phyloP scores from a whole-genome alignment of 1,284 basidiomycete genomes.

The Dichomitus squalens region DNA sequence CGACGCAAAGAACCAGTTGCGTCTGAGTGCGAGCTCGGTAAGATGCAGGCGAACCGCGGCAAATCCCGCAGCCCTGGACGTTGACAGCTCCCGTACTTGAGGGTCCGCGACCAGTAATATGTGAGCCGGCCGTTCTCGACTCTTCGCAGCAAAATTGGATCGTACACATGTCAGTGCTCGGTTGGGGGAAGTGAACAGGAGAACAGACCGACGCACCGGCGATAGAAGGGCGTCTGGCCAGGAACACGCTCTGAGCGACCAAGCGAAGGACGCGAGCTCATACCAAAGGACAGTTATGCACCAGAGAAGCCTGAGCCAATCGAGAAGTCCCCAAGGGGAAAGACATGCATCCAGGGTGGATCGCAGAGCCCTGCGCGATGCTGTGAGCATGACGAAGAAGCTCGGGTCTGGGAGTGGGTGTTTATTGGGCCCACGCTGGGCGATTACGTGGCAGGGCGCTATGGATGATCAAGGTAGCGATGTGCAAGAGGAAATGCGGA shows the following conservation, averaged over 20 bases:
- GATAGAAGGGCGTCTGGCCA: constrained; percentile 49
- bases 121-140: constrained; percentile 45
- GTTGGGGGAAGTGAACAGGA: not conserved
- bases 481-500: not conserved
- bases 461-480: not conserved
- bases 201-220: constrained; percentile 14
- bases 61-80: constrained; percentile 43
- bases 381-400: constrained; percentile 16
- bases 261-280: constrained; percentile 60
- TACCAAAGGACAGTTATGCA: constrained; percentile 65
- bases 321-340: constrained; percentile 22
- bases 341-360: constrained; percentile 9
- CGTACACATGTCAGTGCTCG: not conserved
- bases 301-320: constrained; percentile 56
- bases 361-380: constrained; percentile 15
- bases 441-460: not conserved
- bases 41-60: constrained; percentile 51
- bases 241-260: constrained; percentile 48
- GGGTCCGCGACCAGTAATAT: constrained; percentile 79
- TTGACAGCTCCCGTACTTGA: constrained; percentile 64
- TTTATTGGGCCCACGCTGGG: not conserved
- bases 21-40: constrained; percentile 72
- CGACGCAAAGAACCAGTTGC: constrained; percentile 72
- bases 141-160: not conserved
- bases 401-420: not conserved